These are phyloP conservation scores for Aschersonia sp. DNA, from an alignment of 2,329 filamentous ascomycete species.

Conservation along the genomic window DNA sequence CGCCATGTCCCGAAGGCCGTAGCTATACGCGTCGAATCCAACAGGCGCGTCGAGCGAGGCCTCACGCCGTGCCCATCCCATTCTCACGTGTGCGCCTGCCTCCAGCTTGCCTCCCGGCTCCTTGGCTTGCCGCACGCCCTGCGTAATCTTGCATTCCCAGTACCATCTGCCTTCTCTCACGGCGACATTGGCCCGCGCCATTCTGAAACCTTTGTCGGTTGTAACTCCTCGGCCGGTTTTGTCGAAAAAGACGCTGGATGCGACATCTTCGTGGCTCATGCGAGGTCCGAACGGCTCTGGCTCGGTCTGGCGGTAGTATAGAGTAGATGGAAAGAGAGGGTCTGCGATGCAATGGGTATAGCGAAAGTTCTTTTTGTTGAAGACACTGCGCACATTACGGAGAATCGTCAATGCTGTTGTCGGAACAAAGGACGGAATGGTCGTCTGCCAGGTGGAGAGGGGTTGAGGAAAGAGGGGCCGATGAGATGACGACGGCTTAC, in stretches of 20 bases:
- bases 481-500: conserved; percentile 24
- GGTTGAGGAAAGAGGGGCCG: neutral
- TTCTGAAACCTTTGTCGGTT: conserved; percentile 85
- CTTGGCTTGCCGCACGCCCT: conserved; percentile 42
- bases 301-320: conserved; percentile 84
- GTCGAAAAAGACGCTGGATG: conserved; percentile 73
- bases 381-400: conserved; percentile 26
- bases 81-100: conserved; percentile 53
- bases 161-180: conserved; percentile 84
- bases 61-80: conserved; percentile 76
- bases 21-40: conserved; percentile 84
- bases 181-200: conserved; percentile 79
- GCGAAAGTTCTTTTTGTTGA: conserved; percentile 61
- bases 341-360: conserved; percentile 89
- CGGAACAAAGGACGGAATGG: too few species aligned
- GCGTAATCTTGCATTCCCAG: conserved; percentile 83
- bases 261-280: conserved; percentile 86
- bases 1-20: conserved; percentile 76
- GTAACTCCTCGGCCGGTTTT: conserved; percentile 63
- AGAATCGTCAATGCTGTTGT: too few species aligned
- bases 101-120: conserved; percentile 28
- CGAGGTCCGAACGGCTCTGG: conserved; percentile 69
- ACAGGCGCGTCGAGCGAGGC: conserved; percentile 72
- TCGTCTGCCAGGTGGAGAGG: too few species aligned
- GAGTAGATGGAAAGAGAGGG: conserved; percentile 68